These are phyloP conservation scores for Rhizopogon sp. DNA, from an alignment of 768 basidiomycete species.

Conservation along the genomic window DNA sequence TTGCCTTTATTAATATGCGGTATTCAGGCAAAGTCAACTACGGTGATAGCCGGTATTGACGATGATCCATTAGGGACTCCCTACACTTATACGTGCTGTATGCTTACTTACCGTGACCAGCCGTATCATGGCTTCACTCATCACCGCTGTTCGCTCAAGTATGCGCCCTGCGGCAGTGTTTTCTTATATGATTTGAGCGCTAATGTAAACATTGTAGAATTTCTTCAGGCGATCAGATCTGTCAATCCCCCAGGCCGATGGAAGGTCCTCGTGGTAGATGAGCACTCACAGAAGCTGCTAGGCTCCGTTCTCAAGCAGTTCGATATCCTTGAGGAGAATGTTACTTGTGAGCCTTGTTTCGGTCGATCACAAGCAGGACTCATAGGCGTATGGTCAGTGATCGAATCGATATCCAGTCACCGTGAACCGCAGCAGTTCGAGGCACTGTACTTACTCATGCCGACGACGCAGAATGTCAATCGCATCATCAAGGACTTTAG, in stretches of 20 bases:
- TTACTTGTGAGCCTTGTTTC: constrained; percentile 67
- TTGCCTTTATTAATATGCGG: not conserved
- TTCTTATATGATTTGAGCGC: not conserved
- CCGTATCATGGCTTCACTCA: constrained; percentile 40
- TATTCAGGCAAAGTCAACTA: not conserved
- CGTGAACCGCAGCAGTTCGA: constrained; percentile 87
- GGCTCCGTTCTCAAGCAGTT: constrained; percentile 86
- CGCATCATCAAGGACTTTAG: constrained; percentile 85
- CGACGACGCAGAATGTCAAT: constrained; percentile 91
- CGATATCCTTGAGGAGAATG: constrained; percentile 93
- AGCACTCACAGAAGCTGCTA: constrained; percentile 80
- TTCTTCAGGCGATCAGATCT: constrained; percentile 82
- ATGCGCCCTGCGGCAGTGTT: constrained; percentile 16
- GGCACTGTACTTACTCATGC: constrained; percentile 92
- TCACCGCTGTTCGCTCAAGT: constrained; percentile 43
- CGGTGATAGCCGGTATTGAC: constrained; percentile 12
- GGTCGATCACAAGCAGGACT: constrained; percentile 1
- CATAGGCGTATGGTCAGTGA: constrained; percentile 47
- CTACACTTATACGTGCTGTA: not conserved
- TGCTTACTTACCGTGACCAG: not conserved
- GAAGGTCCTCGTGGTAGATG: constrained; percentile 98
- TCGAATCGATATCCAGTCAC: constrained; percentile 82
- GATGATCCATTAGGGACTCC: not conserved
- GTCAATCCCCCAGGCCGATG: constrained; percentile 84
- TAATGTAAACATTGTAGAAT: constrained; percentile 44